These are phyloP conservation scores for Naganishia albida DNA, from an alignment of 1,284 basidiomycete genomes.

Conservation along the genomic window DNA sequence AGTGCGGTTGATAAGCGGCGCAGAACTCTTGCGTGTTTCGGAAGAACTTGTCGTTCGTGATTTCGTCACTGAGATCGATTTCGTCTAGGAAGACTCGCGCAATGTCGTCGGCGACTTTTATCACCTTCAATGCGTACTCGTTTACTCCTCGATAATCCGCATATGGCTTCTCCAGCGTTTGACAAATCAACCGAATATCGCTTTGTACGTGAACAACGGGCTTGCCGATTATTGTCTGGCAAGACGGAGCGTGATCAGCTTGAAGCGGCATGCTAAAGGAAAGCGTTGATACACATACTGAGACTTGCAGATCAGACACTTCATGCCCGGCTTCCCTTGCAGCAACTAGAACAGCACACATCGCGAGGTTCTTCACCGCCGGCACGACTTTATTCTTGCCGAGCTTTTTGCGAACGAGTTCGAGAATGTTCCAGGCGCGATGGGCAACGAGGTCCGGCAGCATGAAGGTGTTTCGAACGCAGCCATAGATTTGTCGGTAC, in stretches of 20 bases:
- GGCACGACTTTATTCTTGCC: constrained; percentile 2
- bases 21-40: constrained; percentile 17
- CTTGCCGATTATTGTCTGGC: constrained; percentile 3
- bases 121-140: constrained; percentile 4
- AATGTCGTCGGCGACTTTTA: constrained; percentile 1
- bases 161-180: constrained; percentile 9
- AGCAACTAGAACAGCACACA: constrained; percentile 5
- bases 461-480: constrained; percentile 8
- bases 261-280: not conserved
- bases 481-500: constrained; percentile 4
- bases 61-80: not conserved
- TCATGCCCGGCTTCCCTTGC: constrained; percentile 20
- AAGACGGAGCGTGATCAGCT: not conserved
- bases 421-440: constrained; percentile 18
- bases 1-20: not conserved
- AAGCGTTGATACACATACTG: constrained; percentile 5
- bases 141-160: constrained; percentile 17
- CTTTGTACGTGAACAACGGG: not conserved
- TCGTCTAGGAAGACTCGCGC: not conserved
- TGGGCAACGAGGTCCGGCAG: constrained; percentile 5
- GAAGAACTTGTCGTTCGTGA: constrained; percentile 1
- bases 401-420: not conserved
- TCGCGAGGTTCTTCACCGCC: constrained; percentile 6
- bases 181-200: constrained; percentile 4
- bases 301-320: constrained; percentile 2